These are phyloP conservation scores for Lagenidium sp. DNA, from an alignment of 352 stramenopile species.

Conservation along the genomic window DNA sequence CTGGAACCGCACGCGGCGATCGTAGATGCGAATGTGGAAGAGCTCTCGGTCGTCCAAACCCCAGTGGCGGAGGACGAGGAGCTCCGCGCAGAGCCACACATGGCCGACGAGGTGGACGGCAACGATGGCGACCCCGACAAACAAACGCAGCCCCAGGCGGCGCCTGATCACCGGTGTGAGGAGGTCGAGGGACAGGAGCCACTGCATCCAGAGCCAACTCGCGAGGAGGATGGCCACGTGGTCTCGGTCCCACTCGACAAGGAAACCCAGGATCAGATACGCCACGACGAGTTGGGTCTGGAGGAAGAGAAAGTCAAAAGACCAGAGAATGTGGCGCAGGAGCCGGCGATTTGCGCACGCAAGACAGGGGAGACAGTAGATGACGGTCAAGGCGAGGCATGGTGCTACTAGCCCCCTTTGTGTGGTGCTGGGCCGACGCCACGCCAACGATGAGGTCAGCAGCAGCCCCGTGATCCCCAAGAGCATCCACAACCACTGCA, in stretches of 20 bases:
- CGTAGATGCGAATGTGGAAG: neutral
- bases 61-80: neutral
- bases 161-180: constrained; percentile 11
- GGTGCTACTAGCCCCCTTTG: too few species aligned
- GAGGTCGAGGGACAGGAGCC: constrained; percentile 20
- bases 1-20: neutral
- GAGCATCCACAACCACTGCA: too few species aligned
- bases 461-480: too few species aligned
- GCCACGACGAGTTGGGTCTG: constrained; percentile 21
- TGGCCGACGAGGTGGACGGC: constrained; percentile 1
- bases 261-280: constrained; percentile 18
- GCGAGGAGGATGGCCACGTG: too few species aligned
- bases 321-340: constrained; percentile 19
- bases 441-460: constrained; percentile 2
- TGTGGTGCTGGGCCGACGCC: constrained; percentile 1
- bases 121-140: constrained; percentile 1
- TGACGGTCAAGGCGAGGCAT: too few species aligned
- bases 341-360: constrained; percentile 14
- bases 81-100: neutral
- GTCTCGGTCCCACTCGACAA: constrained; percentile 26
- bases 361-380: constrained; percentile 6
- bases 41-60: constrained; percentile 2
- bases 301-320: constrained; percentile 30
- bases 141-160: neutral
- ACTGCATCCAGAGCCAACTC: constrained; percentile 21